These are phyloP conservation scores for Epichloe glyceriae DNA, from an alignment of 2,329 filamentous ascomycete genomes.

Conservation along the genomic window DNA sequence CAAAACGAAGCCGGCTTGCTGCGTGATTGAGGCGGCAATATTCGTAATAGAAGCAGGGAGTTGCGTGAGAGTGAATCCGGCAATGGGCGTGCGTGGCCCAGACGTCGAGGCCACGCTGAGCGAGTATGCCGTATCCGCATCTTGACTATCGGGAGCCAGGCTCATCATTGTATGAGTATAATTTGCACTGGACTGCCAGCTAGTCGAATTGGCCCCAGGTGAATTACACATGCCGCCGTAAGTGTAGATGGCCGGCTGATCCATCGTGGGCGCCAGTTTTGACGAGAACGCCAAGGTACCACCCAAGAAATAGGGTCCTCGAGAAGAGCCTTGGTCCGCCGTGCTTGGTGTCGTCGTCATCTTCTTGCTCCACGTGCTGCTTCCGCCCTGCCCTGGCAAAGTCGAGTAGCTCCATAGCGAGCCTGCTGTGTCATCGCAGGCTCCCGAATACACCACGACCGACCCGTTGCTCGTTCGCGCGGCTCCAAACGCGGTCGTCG, in stretches of 20 bases:
- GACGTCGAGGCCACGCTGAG: slow-evolving; percentile 28
- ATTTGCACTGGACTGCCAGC: slow-evolving; percentile 55
- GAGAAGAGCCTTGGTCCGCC: slow-evolving; percentile 10
- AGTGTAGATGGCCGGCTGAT: slow-evolving; percentile 49
- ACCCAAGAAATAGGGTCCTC: slow-evolving; percentile 37
- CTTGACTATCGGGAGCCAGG: slow-evolving; percentile 34
- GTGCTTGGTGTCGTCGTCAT: slow-evolving; percentile 14
- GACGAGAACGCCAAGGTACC: slow-evolving; percentile 55
- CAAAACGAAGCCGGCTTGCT: slow-evolving; percentile 67
- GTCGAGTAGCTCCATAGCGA: slow-evolving; percentile 57
- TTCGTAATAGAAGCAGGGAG: slow-evolving; percentile 59
- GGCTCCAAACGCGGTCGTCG: slow-evolving; percentile 50
- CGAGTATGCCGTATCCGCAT: slow-evolving; percentile 19
- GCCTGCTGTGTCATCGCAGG: slow-evolving; percentile 46
- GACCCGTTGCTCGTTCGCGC: slow-evolving; percentile 54
- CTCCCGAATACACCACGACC: slow-evolving; percentile 61
- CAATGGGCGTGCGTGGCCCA: slow-evolving; percentile 64
- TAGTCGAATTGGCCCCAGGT: slow-evolving; percentile 23
- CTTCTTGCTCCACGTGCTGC: slow-evolving; percentile 16
- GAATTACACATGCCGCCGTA: slow-evolving; percentile 85
- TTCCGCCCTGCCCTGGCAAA: slow-evolving; percentile 19
- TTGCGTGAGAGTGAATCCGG: slow-evolving; percentile 72
- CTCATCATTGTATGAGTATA: slow-evolving; percentile 74
- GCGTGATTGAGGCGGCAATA: slow-evolving; percentile 49
- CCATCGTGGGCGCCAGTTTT: slow-evolving; percentile 37